These are phyloP conservation scores for Onygenales sp. DNA, from an alignment of 2,329 filamentous ascomycete genomes.

Conservation along the genomic window DNA sequence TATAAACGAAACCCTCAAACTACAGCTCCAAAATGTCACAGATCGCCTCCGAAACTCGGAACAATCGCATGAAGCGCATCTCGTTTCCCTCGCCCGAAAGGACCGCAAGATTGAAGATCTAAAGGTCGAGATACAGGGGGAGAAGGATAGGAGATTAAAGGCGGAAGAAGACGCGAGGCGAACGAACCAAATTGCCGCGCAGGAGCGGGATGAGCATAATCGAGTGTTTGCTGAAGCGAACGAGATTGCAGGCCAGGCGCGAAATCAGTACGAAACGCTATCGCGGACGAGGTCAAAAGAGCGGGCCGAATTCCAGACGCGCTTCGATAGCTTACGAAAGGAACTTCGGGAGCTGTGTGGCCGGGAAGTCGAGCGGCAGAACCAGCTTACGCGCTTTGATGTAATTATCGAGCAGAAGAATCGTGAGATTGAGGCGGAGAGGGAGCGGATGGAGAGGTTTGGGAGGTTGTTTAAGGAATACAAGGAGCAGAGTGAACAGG, in stretches of 20 bases:
- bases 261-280: conserved; percentile 37
- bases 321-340: conserved; percentile 27
- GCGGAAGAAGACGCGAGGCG: conserved; percentile 32
- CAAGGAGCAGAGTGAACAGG: conserved; percentile 31
- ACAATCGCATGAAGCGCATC: conserved; percentile 38
- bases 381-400: conserved; percentile 31
- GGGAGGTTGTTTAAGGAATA: conserved; percentile 32
- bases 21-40: conserved; percentile 35
- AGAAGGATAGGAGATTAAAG: conserved; percentile 30
- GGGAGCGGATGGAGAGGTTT: conserved; percentile 32
- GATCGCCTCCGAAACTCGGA: conserved; percentile 37
- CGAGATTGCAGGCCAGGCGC: conserved; percentile 30
- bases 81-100: conserved; percentile 36
- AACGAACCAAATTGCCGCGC: conserved; percentile 28
- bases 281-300: conserved; percentile 31
- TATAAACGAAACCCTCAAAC: conserved; percentile 36
- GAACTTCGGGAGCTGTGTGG: conserved; percentile 25
- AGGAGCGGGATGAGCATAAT: conserved; percentile 31
- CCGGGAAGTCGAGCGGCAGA: conserved; percentile 27
- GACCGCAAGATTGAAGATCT: conserved; percentile 41
- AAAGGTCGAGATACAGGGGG: conserved; percentile 30
- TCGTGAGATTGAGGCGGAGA: conserved; percentile 30
- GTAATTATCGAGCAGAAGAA: conserved; percentile 38
- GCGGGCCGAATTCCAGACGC: conserved; percentile 28
- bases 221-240: conserved; percentile 28